Percentiles rank a stretch among this genome's conserved stretches.
Evolutionary conservation across 2,329 filamentous ascomycete genomes (phyloP).

Genomic region (Geosmithia putterillii): DNA sequence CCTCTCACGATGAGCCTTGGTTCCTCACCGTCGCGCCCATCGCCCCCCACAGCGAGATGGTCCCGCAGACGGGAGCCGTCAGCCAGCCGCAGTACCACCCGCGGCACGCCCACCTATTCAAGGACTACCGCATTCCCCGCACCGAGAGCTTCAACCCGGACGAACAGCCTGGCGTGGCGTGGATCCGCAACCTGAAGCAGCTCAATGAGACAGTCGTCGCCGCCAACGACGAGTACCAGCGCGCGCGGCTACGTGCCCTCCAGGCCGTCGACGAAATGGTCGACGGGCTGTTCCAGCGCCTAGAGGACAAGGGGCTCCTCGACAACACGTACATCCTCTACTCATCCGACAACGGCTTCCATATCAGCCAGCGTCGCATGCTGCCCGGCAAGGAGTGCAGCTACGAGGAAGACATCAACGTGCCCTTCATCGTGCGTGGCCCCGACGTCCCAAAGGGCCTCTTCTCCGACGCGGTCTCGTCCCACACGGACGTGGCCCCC

Average conservation of each 20-base stretch:
- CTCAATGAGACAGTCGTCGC: slow-evolving; percentile 16
- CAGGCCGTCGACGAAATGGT: slow-evolving; percentile 32
- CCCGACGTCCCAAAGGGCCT: slow-evolving; percentile 27
- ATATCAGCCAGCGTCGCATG: slow-evolving; percentile 39
- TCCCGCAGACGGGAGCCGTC: slow-evolving; percentile 1
- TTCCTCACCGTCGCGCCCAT: slow-evolving; percentile 41
- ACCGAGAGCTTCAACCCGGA: slow-evolving; percentile 49
- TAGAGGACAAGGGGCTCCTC: slow-evolving; percentile 16
- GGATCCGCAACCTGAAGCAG: slow-evolving; percentile 24
- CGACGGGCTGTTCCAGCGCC: slow-evolving; percentile 18
- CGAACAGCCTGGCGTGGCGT: slow-evolving; percentile 24
- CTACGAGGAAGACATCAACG: slow-evolving; percentile 37
- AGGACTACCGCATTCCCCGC: slow-evolving; percentile 46
- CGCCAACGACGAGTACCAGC: slow-evolving; percentile 24
- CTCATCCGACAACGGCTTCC: slow-evolving; percentile 39
- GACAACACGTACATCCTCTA: slow-evolving; percentile 37
- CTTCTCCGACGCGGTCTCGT: slow-evolving; percentile 25
- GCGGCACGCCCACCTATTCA: slow-evolving; percentile 48
- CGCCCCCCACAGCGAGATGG: slow-evolving; percentile 18
- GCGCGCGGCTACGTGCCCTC: slow-evolving; percentile 24
- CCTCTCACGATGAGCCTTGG: slow-evolving; percentile 30
- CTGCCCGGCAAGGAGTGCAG: slow-evolving; percentile 38
- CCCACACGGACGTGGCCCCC: slow-evolving; percentile 42
- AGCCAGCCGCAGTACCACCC: slow-evolving; percentile 19
- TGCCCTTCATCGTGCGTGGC: slow-evolving; percentile 36